Evolutionary conservation across 2,329 filamentous ascomycete genomes (phyloP), one percentile per base, ranked within the genome.

Genomic region (Zalaria obscura): DNA sequence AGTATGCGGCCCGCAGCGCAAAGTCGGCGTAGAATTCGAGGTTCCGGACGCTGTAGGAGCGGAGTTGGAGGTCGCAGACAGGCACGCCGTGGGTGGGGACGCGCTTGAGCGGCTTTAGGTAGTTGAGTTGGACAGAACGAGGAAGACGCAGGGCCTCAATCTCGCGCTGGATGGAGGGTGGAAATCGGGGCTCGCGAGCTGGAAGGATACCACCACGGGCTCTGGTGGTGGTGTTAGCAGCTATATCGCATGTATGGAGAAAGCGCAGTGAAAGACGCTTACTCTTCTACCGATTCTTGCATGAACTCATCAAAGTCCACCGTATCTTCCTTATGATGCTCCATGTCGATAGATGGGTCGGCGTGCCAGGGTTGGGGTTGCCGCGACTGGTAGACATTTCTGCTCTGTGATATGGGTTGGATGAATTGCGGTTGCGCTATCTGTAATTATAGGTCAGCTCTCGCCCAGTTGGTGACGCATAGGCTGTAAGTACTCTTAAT

Each of bases 1-100:
- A 98, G 67, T 96, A 98, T 42, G 91, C 91, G 3, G 88, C 88
- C 50, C 91, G 83, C 42, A 96, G 69, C 39, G 88, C 87, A 59
- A 98, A 96, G 66, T 98, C 91, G 62, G 81, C 73, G 59, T 93
- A 95, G 66, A 95, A 88, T 55, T 94, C 85, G 45, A 98, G 76
- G 52, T 93, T 91, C 45, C 87, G 85, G 31, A 88, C 70, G 54
- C 75, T 87, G 70, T 85, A 98, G 29, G 89, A 94, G 51, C 91
- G 85, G 38, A 98, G 68, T 60, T 98, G 91, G 29, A 98, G 78
- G 60, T 95, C 81, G 67, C 86, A 93, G 7, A 83, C 78, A 8
- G 87, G 87, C 31, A 94, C 75, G 40, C 85, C 85, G 57, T 84
- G 79, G 55, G 79, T 63, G 36, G 83, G 71, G 56, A 76, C 68